Evolutionary conservation across 192 early-diverging fungal species (phyloP).

Genomic region (Martensiomyces pterosporus): DNA sequence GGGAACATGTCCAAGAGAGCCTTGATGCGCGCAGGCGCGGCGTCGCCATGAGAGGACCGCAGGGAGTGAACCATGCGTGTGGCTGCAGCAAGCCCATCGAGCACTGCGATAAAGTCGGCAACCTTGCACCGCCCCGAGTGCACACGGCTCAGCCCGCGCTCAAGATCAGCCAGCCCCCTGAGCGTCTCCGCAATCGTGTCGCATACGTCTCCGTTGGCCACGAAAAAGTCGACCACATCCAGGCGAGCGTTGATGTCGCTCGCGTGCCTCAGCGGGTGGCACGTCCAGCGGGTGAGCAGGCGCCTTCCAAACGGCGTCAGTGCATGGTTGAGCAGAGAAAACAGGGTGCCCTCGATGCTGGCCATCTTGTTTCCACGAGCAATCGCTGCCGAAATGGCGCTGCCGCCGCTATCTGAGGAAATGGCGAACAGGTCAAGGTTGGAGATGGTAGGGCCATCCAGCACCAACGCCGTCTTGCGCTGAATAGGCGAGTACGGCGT

Average conservation of each 20-base stretch:
- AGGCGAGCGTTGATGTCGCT: constrained; percentile 74
- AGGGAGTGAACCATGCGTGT: constrained; percentile 12
- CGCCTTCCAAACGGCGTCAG: constrained; percentile 87
- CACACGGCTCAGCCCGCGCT: constrained; percentile 85
- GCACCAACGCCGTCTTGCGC: constrained; percentile 65
- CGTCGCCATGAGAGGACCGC: constrained; percentile 1
- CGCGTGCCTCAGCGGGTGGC: constrained; percentile 74
- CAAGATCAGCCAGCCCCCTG: constrained; percentile 73
- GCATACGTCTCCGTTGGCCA: constrained; percentile 48
- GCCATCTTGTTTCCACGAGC: constrained; percentile 5
- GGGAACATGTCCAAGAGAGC: constrained; percentile 52
- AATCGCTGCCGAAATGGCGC: not conserved
- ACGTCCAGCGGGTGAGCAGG: constrained; percentile 75
- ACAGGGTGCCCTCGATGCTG: constrained; percentile 68
- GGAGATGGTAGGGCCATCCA: constrained; percentile 90
- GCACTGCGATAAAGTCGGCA: constrained; percentile 72
- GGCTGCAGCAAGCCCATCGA: constrained; percentile 57
- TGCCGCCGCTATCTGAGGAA: constrained; percentile 57
- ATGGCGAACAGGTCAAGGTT: constrained; percentile 93
- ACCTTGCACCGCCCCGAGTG: constrained; percentile 83
- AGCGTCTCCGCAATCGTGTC: constrained; percentile 51
- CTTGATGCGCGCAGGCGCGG: constrained; percentile 16
- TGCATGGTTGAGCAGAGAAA: constrained; percentile 80
- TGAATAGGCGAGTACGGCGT: constrained; percentile 79
- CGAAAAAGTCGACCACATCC: constrained; percentile 86